Evolutionary conservation across 2,329 filamentous ascomycete genomes (phyloP).

Genomic region (Aspergillus neoniger): DNA sequence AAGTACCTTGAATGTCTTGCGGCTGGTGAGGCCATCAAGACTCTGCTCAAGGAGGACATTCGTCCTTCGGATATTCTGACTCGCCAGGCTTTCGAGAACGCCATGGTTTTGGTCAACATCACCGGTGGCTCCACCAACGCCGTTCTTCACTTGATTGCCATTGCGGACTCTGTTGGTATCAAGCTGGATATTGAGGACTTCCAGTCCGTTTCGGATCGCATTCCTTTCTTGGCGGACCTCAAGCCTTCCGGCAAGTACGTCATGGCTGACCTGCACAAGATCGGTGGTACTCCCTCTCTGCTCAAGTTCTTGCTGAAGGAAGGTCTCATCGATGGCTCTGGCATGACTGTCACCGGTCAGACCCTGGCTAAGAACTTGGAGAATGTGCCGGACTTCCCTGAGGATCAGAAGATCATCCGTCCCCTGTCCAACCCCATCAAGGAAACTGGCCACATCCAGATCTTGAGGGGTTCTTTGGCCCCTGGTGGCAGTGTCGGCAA

Average conservation of each 20-base stretch:
- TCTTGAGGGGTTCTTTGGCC: slow-evolving; percentile 68
- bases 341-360: slow-evolving; percentile 62
- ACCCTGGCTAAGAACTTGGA: slow-evolving; percentile 61
- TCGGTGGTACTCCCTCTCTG: slow-evolving; percentile 60
- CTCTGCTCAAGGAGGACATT: slow-evolving; percentile 74
- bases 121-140: slow-evolving; percentile 85
- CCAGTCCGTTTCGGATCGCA: slow-evolving; percentile 77
- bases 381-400: slow-evolving; percentile 64
- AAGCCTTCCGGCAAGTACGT: slow-evolving; percentile 73
- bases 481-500: slow-evolving; percentile 72
- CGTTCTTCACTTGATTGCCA: slow-evolving; percentile 80
- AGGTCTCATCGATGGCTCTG: slow-evolving; percentile 60
- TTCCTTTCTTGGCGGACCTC: slow-evolving; percentile 76
- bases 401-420: slow-evolving; percentile 69
- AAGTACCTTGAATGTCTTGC: slow-evolving; percentile 73
- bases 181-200: slow-evolving; percentile 85
- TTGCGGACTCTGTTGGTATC: slow-evolving; percentile 77
- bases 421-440: slow-evolving; percentile 71
- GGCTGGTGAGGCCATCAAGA: slow-evolving; percentile 73
- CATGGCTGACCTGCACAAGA: slow-evolving; percentile 59
- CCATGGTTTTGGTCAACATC: slow-evolving; percentile 80
- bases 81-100: slow-evolving; percentile 78
- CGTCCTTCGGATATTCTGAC: slow-evolving; percentile 77
- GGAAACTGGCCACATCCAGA: slow-evolving; percentile 70
- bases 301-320: slow-evolving; percentile 61